These are phyloP conservation scores for Epichloe glyceriae DNA, from an alignment of 2,329 filamentous ascomycete species.

Conservation along the genomic window DNA sequence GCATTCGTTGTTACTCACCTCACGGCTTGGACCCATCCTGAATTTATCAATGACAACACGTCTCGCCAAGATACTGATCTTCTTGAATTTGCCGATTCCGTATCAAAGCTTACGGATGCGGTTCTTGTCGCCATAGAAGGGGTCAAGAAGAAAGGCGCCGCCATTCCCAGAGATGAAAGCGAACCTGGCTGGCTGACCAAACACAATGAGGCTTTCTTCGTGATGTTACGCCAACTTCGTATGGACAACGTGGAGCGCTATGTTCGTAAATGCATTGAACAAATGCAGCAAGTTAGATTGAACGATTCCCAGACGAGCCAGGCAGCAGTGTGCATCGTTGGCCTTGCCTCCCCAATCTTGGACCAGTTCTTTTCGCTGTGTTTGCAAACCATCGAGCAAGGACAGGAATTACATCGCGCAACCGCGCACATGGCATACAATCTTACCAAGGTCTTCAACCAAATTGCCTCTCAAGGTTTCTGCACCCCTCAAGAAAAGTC, in stretches of 20 bases:
- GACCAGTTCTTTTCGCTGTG: conserved; percentile 57
- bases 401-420: conserved; percentile 53
- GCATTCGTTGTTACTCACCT: conserved; percentile 55
- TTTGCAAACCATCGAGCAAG: conserved; percentile 41
- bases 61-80: conserved; percentile 12
- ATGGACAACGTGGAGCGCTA: conserved; percentile 38
- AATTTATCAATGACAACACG: conserved; percentile 9
- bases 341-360: conserved; percentile 49
- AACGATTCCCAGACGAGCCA: conserved; percentile 13
- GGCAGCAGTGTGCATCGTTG: conserved; percentile 20
- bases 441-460: conserved; percentile 63
- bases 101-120: conserved; percentile 57
- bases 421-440: conserved; percentile 63
- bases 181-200: conserved; percentile 23
- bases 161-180: conserved; percentile 22
- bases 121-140: conserved; percentile 71
- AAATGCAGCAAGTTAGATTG: conserved; percentile 21
- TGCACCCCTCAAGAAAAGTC: conserved; percentile 78
- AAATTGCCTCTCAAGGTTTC: conserved; percentile 75
- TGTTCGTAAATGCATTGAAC: conserved; percentile 24
- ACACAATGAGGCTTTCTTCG: conserved; percentile 37
- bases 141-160: conserved; percentile 41
- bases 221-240: conserved; percentile 46
- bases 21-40: conserved; percentile 43
- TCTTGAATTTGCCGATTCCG: conserved; percentile 38